Evolutionary conservation across 2,329 filamentous ascomycete species (phyloP).

Genomic region (Epichloe sibirici): DNA sequence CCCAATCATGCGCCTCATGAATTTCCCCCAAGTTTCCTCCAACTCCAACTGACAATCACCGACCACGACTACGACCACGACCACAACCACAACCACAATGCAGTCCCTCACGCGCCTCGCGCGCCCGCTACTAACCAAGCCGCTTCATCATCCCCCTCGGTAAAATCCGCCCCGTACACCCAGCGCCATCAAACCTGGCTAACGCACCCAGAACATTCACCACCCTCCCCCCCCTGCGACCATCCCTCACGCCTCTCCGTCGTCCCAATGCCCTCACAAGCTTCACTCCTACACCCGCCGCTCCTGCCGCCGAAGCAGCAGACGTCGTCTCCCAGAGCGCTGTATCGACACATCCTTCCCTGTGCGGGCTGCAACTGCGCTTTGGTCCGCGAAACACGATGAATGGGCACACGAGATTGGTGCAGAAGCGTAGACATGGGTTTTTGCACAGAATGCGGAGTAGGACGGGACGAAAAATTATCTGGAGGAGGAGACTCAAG

Average conservation of each 20-base stretch:
- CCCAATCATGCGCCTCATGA: neutral
- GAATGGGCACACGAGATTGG: conserved; percentile 39
- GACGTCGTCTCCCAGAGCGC: conserved; percentile 33
- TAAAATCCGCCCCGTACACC: conserved; percentile 6
- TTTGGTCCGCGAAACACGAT: conserved; percentile 48
- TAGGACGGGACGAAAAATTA: conserved; percentile 38
- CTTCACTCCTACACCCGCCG: conserved; percentile 18
- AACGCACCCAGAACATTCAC: conserved; percentile 29
- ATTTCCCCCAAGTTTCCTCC: neutral
- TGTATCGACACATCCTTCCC: conserved; percentile 40
- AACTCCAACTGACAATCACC: neutral
- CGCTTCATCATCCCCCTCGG: conserved; percentile 15
- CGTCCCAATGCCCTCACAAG: conserved; percentile 17
- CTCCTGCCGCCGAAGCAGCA: conserved; percentile 13
- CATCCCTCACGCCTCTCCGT: conserved; percentile 27
- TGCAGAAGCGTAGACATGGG: conserved; percentile 48
- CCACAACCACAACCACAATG: conserved; percentile 7
- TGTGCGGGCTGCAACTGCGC: conserved; percentile 40
- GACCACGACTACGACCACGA: neutral
- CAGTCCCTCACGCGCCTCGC: conserved; percentile 19
- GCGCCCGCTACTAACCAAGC: conserved; percentile 16
- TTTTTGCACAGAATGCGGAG: conserved; percentile 40
- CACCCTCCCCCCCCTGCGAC: conserved; percentile 40
- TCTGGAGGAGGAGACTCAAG: conserved; percentile 40
- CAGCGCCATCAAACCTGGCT: neutral